Evolutionary conservation across 108 stramenopile species (phyloP), one percentile per base, ranked within the genome.

Genomic region (Chaetoceros tenuissimus): DNA sequence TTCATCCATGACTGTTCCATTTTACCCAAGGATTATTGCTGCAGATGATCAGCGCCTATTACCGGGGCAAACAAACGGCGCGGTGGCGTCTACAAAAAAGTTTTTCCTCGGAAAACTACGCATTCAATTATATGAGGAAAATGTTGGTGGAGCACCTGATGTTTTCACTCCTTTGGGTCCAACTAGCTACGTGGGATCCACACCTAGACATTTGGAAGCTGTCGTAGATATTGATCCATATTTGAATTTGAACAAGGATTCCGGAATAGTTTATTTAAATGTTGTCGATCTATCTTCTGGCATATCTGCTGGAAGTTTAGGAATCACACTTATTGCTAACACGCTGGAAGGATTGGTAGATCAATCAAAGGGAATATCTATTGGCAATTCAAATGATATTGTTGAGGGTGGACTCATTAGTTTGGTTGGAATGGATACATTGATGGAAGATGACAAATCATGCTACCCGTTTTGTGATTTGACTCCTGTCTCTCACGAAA

Each of bases 381-480:
- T 5, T 13, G 13, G 13, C 34, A 40, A 5, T 5, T 5, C 5
- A 10, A 40, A 40, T 5, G 34, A 40, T 10, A 40, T 40, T 40
- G 34, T 40, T 5, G 34, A 40, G 13, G 79, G 70, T 51, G 89
- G 85, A 40, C 69, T 91, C 49, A 62, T 87, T 0, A 64, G 74
- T 17, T 55, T 83, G 17, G 69, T 79, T 3, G 89, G 89, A 27
- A 60, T 91, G n/a, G 66, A 77, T 53, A 62, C 66, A 21, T 62
- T 85, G 16, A 57, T 57, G 21, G 81, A 79, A 49, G 72, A 71
- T 13, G 48, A 57, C 51, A 77, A 71, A 22, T 45, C 78, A 8
- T 48, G 57, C 19, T 26, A 51, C 26, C 65, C 46, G 24, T 2
- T 1, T 10, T 16, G 22, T 20, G 22, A 53, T 28, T 20, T 19